A percentile compares a stretch with the other conserved stretches of the same genome.
Evolutionary conservation across 495 filamentous ascomycete species (phyloP).

Genomic region (Podospora bellae-mahoneyi): DNA sequence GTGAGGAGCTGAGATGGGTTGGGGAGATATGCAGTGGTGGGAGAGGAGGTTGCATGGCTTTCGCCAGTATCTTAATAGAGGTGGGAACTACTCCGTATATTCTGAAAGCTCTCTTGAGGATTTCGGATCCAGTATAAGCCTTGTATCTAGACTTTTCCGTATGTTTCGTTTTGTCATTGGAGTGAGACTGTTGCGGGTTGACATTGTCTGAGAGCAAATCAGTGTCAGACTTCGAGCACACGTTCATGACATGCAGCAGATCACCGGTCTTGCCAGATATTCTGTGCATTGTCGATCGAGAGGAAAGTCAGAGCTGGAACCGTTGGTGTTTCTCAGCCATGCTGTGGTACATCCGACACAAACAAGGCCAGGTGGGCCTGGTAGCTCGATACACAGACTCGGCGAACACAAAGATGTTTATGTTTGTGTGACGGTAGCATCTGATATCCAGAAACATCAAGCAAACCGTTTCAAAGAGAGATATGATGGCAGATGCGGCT

Average conservation of each 20-base stretch:
- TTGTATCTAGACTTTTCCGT: no score
- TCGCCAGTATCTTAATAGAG: no score
- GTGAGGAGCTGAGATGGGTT: no score
- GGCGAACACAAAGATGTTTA: neutral
- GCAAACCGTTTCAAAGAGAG: neutral
- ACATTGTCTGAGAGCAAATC: neutral
- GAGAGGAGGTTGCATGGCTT: no score
- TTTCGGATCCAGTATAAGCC: no score
- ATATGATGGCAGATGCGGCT: neutral
- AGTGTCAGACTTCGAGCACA: neutral
- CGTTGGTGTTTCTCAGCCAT: neutral
- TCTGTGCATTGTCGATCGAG: neutral
- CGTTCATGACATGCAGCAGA: neutral
- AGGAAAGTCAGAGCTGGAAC: neutral
- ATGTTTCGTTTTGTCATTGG: no score
- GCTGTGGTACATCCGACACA: neutral
- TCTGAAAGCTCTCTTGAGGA: no score
- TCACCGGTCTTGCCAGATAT: conserved; percentile 1
- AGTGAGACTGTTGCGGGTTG: neutral
- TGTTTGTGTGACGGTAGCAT: neutral
- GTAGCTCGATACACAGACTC: neutral
- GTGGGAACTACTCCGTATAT: no score
- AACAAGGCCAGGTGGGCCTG: no score
- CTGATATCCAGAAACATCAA: neutral
- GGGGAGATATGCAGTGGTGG: no score